Conservation (phyloP, 768 basidiomycete species). For the Russula vinacea region DNA sequence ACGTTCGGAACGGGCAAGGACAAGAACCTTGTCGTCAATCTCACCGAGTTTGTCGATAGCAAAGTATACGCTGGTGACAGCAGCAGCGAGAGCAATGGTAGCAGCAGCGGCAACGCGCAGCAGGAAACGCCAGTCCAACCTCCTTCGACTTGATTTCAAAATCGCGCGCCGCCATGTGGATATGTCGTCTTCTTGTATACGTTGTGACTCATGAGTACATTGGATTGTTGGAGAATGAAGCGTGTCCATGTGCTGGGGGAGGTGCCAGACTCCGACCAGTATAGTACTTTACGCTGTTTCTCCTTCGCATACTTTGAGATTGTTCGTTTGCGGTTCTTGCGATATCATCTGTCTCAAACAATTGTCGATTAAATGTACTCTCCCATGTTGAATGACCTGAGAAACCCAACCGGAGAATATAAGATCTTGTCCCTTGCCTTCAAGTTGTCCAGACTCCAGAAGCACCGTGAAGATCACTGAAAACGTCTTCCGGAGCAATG, state of each 20-base stretch:
- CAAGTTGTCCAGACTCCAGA: no score
- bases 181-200: background rate
- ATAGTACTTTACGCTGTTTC: background rate
- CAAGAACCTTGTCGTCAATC: background rate
- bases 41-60: slow-evolving; percentile 6
- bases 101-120: background rate
- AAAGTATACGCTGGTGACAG: background rate
- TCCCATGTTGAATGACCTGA: no score
- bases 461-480: background rate
- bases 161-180: background rate
- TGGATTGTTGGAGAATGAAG: background rate
- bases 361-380: background rate
- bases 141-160: background rate
- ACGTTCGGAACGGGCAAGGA: background rate
- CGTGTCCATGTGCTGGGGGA: background rate
- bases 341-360: background rate
- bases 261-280: background rate
- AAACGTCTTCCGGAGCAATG: background rate
- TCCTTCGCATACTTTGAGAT: background rate
- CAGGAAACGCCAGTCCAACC: background rate
- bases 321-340: background rate
- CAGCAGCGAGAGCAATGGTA: background rate
- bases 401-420: no score
- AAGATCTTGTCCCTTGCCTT: background rate
- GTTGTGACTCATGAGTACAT: background rate